Percentiles rank a stretch among this genome's conserved stretches.
phyloP scores from a whole-genome alignment of 2,329 filamentous ascomycete species.

The Scorias spongiosa region DNA sequence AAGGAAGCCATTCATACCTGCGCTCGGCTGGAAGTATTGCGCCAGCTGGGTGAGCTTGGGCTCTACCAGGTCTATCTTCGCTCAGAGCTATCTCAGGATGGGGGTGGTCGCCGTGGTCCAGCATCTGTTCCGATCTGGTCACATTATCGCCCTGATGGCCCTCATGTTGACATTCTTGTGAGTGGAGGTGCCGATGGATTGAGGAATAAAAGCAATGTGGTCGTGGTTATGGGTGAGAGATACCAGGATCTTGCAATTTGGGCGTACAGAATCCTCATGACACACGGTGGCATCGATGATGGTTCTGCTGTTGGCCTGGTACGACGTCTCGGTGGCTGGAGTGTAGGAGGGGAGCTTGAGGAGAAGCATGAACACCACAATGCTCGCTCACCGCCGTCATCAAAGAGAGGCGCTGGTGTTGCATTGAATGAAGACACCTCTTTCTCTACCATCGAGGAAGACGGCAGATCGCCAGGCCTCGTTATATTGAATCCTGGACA shows the following conservation, averaged over 20 bases:
- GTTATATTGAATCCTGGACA: slow-evolving; percentile 68
- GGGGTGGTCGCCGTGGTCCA: background rate
- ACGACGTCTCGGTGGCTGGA: slow-evolving; percentile 22
- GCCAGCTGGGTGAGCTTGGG: slow-evolving; percentile 5
- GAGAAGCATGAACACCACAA: background rate
- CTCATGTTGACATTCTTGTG: slow-evolving; percentile 54
- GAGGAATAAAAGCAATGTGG: slow-evolving; percentile 39
- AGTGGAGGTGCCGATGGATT: slow-evolving; percentile 6
- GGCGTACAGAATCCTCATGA: slow-evolving; percentile 51
- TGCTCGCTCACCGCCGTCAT: background rate
- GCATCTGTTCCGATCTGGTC: background rate
- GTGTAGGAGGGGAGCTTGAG: background rate
- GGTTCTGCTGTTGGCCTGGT: slow-evolving; percentile 58
- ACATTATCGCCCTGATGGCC: slow-evolving; percentile 22
- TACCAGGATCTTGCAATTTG: slow-evolving; percentile 60
- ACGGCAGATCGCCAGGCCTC: slow-evolving; percentile 35
- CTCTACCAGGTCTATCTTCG: slow-evolving; percentile 15
- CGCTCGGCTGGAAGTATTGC: slow-evolving; percentile 12
- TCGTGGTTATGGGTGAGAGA: slow-evolving; percentile 61
- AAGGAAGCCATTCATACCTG: slow-evolving; percentile 46
- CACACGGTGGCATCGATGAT: slow-evolving; percentile 48
- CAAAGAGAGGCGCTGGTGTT: background rate
- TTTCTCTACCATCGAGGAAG: too few species aligned
- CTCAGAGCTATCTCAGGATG: background rate
- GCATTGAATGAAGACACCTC: too few species aligned